Evolutionary conservation across 805 yeast species (phyloP).

Genomic region (Lipomyces kockii): DNA sequence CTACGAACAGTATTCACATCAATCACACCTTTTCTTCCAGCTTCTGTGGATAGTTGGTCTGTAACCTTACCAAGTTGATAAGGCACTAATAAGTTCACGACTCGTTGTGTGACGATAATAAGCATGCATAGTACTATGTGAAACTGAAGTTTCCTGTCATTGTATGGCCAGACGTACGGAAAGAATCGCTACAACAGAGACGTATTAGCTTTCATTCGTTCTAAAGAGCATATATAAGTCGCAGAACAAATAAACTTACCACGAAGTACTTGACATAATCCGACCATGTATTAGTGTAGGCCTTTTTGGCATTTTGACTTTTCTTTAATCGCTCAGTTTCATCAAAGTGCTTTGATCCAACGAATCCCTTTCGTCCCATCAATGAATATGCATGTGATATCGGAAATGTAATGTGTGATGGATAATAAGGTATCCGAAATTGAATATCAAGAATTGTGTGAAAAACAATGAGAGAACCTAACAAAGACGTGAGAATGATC

Average conservation of each 20-base stretch:
- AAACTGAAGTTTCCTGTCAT: conserved; percentile 25
- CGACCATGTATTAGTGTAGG: not conserved
- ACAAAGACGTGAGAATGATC: not conserved
- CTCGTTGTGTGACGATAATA: conserved; percentile 24
- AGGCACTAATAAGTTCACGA: conserved; percentile 32
- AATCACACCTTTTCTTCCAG: conserved; percentile 4
- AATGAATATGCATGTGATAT: not conserved
- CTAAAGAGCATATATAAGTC: too few relatives aligned
- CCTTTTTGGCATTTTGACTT: not conserved
- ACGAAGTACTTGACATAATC: conserved; percentile 18
- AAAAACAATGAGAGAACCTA: not conserved
- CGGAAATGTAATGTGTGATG: not conserved
- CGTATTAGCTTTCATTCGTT: not conserved
- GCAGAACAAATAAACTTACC: conserved; percentile 7
- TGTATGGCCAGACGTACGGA: conserved; percentile 33
- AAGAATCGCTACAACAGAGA: conserved; percentile 22
- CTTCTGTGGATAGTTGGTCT: conserved; percentile 19
- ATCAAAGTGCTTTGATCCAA: conserved; percentile 5
- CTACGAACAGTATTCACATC: not conserved
- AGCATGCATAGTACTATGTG: conserved; percentile 25
- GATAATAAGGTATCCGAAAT: not conserved
- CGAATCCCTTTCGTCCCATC: conserved; percentile 16
- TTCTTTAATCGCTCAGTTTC: not conserved
- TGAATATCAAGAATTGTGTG: not conserved
- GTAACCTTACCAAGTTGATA: conserved; percentile 34